These are phyloP conservation scores for Malus hybrid DNA, from an alignment of 331 rosid species.

Conservation along the genomic window DNA sequence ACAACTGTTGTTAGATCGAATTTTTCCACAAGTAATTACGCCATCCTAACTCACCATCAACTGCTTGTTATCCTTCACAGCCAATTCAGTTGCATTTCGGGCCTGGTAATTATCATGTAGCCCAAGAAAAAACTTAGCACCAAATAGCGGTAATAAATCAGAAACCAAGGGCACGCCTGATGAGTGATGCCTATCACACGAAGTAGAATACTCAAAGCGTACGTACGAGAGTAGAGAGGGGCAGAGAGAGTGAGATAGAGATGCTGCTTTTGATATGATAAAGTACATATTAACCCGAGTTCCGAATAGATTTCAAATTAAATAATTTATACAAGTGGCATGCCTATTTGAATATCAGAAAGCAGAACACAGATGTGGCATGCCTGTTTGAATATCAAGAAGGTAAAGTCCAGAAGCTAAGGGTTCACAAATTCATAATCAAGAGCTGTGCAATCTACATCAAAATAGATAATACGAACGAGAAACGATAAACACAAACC, in stretches of 20 bases:
- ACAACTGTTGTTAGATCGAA: slow-evolving; percentile 4
- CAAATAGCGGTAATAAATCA: slow-evolving; percentile 3
- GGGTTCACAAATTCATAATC: neutral
- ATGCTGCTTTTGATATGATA: neutral
- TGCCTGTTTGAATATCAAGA: neutral
- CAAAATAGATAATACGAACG: neutral
- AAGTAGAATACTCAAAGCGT: neutral
- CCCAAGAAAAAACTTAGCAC: slow-evolving; percentile 10
- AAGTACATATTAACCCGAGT: neutral
- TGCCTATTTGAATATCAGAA: neutral
- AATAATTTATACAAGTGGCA: neutral
- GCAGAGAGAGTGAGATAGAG: neutral
- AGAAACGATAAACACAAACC: too few species aligned
- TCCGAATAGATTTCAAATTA: neutral
- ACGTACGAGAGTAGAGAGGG: neutral
- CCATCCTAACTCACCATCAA: slow-evolving; percentile 59
- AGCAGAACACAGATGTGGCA: too few species aligned
- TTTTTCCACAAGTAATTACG: slow-evolving; percentile 2
- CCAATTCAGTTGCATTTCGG: slow-evolving; percentile 63
- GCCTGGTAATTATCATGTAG: slow-evolving; percentile 45
- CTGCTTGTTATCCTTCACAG: slow-evolving; percentile 60
- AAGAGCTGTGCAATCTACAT: neutral
- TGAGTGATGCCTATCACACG: neutral
- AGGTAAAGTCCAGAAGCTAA: neutral
- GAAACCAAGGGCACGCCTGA: neutral